These are phyloP conservation scores for Tetraselmis striata DNA, from an alignment of 139 green algal genomes.

Conservation along the genomic window DNA sequence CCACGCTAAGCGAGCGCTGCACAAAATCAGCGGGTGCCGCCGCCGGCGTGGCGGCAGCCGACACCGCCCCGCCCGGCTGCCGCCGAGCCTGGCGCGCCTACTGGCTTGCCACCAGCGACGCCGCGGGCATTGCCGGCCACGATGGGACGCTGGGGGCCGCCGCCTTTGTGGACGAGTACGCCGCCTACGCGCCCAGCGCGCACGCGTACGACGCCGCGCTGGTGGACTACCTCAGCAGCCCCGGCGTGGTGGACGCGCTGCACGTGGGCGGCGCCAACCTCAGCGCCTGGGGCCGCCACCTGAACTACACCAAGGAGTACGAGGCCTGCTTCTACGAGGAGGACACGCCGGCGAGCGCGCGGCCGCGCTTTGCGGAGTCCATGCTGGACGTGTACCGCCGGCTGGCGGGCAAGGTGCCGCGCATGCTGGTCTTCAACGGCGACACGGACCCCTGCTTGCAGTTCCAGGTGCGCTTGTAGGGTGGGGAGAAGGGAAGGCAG, in stretches of 20 bases:
- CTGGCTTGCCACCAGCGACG: neutral
- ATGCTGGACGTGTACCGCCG: slow-evolving; percentile 24
- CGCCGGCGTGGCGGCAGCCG: too few relatives aligned
- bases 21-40: too few relatives aligned
- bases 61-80: neutral
- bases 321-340: slow-evolving; percentile 22
- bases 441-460: slow-evolving; percentile 28
- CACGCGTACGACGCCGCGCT: neutral
- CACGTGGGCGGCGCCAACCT: slow-evolving; percentile 14
- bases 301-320: slow-evolving; percentile 15
- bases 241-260: slow-evolving; percentile 10
- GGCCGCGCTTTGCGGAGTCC: neutral
- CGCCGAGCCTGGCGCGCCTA: neutral
- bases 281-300: slow-evolving; percentile 8
- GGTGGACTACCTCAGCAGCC: neutral
- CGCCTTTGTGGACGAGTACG: neutral
- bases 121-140: neutral
- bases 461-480: too few relatives aligned
- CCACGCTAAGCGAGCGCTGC: neutral
- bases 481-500: too few relatives aligned
- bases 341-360: neutral
- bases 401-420: slow-evolving; percentile 4
- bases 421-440: slow-evolving; percentile 26
- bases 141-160: neutral
- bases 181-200: neutral